phyloP scores from a whole-genome alignment of 1,139 yeast species.

The Martiniozyma asiatica region DNA sequence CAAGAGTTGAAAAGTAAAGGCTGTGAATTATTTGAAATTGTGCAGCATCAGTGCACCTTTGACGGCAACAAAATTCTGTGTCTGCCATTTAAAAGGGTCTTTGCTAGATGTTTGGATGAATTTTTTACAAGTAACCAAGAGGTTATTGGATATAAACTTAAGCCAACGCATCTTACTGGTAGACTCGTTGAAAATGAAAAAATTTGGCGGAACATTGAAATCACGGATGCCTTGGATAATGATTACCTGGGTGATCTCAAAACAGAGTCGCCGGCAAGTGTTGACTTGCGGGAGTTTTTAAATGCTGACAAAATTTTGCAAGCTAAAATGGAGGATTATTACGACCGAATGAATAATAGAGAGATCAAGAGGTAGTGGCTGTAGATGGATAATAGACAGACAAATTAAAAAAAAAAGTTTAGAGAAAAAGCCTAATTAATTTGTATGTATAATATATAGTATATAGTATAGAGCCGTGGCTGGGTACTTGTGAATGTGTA shows the following conservation, averaged over 20 bases:
- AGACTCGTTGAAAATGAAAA: constrained; percentile 3
- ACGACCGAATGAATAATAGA: constrained; percentile 10
- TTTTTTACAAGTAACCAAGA: constrained; percentile 12
- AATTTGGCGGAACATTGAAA: constrained; percentile 20
- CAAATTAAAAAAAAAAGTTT: no score
- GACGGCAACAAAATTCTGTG: constrained; percentile 22
- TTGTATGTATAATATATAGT: no score
- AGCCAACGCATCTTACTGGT: constrained; percentile 14
- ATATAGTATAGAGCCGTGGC: no score
- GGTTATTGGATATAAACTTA: constrained; percentile 19
- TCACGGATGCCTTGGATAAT: constrained; percentile 20
- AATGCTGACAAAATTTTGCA: constrained; percentile 20
- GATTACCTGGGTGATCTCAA: constrained; percentile 12
- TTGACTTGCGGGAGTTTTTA: constrained; percentile 15
- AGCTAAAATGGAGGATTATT: constrained; percentile 18
- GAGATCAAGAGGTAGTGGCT: not conserved
- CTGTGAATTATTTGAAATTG: constrained; percentile 18
- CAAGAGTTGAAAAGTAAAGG: no score
- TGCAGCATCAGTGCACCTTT: constrained; percentile 24
- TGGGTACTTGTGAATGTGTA: not conserved
- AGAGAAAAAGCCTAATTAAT: no score
- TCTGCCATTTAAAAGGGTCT: constrained; percentile 24
- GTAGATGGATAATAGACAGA: not conserved
- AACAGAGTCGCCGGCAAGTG: no score
- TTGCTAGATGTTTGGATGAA: constrained; percentile 21